Percentiles rank a stretch among this genome's conserved stretches.
Conservation (phyloP, 2,329 filamentous ascomycete genomes). For the Penicillium freii region DNA sequence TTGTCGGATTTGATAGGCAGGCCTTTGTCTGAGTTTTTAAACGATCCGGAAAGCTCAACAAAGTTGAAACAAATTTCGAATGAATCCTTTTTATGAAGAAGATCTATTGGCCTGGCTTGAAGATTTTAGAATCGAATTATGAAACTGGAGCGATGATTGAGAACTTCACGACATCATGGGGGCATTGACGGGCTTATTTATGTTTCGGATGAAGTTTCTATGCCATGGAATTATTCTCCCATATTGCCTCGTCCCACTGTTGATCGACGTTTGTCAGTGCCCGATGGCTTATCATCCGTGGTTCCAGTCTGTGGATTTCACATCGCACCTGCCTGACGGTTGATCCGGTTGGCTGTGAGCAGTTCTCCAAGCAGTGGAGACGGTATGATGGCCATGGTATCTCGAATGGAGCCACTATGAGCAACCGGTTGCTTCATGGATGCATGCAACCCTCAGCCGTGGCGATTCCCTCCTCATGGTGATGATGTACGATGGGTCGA, state of each 20-base stretch:
- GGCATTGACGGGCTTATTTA: conserved; percentile 41
- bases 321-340: conserved; percentile 28
- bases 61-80: conserved; percentile 26
- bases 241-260: conserved; percentile 26
- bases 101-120: conserved; percentile 22
- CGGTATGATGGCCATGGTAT: conserved; percentile 34
- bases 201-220: conserved; percentile 35
- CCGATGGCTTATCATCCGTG: conserved; percentile 36
- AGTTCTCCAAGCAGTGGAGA: conserved; percentile 35
- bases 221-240: conserved; percentile 23
- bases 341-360: conserved; percentile 36
- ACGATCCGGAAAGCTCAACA: conserved; percentile 9
- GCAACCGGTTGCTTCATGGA: conserved; percentile 37
- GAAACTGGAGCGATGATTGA: conserved; percentile 33
- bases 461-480: conserved; percentile 33
- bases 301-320: conserved; percentile 30
- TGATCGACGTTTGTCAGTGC: conserved; percentile 35
- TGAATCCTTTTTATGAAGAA: conserved; percentile 22
- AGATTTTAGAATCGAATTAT: conserved; percentile 22
- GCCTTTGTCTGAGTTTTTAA: conserved; percentile 26
- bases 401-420: conserved; percentile 32
- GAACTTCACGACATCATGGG: conserved; percentile 22
- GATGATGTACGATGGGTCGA: conserved; percentile 31
- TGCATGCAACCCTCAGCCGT: conserved; percentile 42
- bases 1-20: conserved; percentile 37